A percentile compares a stretch with the other conserved stretches of the same genome.
phyloP scores from a whole-genome alignment of 2,329 filamentous ascomycete genomes.

The Fusarium sp. region DNA sequence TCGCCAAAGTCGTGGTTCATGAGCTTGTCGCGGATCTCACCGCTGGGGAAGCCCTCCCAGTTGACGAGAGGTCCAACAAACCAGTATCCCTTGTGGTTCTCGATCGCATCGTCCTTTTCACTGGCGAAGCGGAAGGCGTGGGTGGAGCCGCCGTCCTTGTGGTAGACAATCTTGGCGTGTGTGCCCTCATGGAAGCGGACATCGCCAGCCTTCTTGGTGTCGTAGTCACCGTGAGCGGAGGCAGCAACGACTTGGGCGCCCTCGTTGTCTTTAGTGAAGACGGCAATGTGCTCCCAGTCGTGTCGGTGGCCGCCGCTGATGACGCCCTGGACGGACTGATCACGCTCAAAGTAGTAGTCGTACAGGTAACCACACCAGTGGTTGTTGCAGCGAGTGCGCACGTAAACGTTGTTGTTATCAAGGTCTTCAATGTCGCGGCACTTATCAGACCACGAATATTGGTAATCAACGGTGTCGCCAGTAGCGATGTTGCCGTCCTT shows the following conservation, averaged over 20 bases:
- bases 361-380: slow-evolving; percentile 59
- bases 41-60: slow-evolving; percentile 47
- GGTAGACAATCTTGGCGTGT: slow-evolving; percentile 54
- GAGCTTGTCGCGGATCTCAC: background rate
- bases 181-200: slow-evolving; percentile 21
- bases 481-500: slow-evolving; percentile 47
- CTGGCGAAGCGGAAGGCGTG: slow-evolving; percentile 52
- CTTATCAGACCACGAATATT: slow-evolving; percentile 37
- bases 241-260: slow-evolving; percentile 27
- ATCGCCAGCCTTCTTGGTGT: slow-evolving; percentile 4
- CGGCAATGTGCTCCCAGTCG: slow-evolving; percentile 30
- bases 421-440: slow-evolving; percentile 52
- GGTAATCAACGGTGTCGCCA: slow-evolving; percentile 45
- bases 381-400: slow-evolving; percentile 57
- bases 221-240: slow-evolving; percentile 20
- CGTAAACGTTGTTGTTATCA: slow-evolving; percentile 55
- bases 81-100: slow-evolving; percentile 52
- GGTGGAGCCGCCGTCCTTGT: slow-evolving; percentile 51
- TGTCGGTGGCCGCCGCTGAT: slow-evolving; percentile 18
- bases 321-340: background rate
- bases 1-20: background rate
- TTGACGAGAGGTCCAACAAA: slow-evolving; percentile 47
- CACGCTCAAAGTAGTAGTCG: slow-evolving; percentile 61
- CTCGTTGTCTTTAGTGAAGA: slow-evolving; percentile 18
- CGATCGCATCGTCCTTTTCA: slow-evolving; percentile 39